These are phyloP conservation scores for Clonostachys solani DNA, from an alignment of 2,329 filamentous ascomycete genomes.

Conservation along the genomic window DNA sequence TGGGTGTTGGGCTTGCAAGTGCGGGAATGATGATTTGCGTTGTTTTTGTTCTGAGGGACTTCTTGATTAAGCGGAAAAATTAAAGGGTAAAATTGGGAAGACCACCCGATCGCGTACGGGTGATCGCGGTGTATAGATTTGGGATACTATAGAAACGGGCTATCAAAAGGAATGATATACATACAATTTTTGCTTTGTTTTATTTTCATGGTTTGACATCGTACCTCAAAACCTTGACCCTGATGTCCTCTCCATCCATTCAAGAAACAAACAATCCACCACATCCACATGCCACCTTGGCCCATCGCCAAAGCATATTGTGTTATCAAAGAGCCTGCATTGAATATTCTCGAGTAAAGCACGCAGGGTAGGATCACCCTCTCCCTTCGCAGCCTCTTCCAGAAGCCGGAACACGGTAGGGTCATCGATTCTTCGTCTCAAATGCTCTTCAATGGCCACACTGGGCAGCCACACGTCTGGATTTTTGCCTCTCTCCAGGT, in stretches of 20 bases:
- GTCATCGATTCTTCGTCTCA: constrained; percentile 2
- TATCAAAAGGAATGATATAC: too few species aligned
- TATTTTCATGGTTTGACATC: too few species aligned
- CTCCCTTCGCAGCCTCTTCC: constrained; percentile 1
- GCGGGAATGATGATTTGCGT: constrained; percentile 8
- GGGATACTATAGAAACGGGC: too few species aligned
- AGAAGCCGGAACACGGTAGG: constrained; percentile 2
- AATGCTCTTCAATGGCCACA: constrained; percentile 3
- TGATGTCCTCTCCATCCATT: background rate
- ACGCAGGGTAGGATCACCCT: background rate
- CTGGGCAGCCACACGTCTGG: constrained; percentile 6
- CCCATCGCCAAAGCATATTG: constrained; percentile 9
- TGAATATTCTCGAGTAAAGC: background rate
- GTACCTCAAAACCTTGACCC: too few species aligned
- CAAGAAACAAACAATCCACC: constrained; percentile 4
- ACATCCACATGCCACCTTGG: constrained; percentile 6
- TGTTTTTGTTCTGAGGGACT: background rate
- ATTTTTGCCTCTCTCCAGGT: constrained; percentile 4
- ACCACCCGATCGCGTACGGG: too few species aligned
- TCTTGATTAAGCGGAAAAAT: too few species aligned
- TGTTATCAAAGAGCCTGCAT: constrained; percentile 5
- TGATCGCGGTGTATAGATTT: too few species aligned
- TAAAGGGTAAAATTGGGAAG: too few species aligned
- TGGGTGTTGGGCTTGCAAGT: constrained; percentile 30
- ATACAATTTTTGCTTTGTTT: too few species aligned